These are phyloP conservation scores for Microsporum ferrugineum DNA, from an alignment of 2,329 filamentous ascomycete species.

Conservation along the genomic window DNA sequence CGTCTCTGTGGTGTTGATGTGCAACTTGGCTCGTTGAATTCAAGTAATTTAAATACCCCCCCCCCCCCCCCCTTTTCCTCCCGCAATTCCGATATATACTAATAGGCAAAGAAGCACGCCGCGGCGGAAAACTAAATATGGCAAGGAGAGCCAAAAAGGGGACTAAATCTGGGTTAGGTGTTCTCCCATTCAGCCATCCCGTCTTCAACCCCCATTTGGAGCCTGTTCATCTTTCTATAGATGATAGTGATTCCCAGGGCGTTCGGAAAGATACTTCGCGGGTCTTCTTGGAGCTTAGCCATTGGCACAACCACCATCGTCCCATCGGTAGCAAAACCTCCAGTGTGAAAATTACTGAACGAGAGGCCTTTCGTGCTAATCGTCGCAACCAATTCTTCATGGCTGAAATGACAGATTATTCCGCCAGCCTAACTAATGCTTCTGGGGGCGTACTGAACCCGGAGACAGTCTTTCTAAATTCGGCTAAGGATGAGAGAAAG, in stretches of 20 bases:
- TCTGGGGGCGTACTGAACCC: conserved; percentile 52
- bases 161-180: not conserved
- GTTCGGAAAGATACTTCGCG: conserved; percentile 10
- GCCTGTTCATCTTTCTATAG: conserved; percentile 18
- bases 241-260: conserved; percentile 6
- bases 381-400: conserved; percentile 53
- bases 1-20: not conserved
- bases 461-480: conserved; percentile 47
- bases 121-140: not conserved
- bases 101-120: not conserved
- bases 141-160: not conserved
- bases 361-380: conserved; percentile 30
- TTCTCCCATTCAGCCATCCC: conserved; percentile 20
- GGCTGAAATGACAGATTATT: conserved; percentile 56
- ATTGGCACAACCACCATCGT: conserved; percentile 27
- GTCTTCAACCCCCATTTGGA: conserved; percentile 21
- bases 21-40: not conserved
- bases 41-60: conserved; percentile 1
- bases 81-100: not conserved
- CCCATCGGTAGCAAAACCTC: conserved; percentile 15
- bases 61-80: not conserved
- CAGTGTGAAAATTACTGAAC: conserved; percentile 14
- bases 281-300: conserved; percentile 23
- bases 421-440: conserved; percentile 56
- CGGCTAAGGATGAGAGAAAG: conserved; percentile 12